Conservation (phyloP, 75 land plant genomes). For the Selaginella tamariscina region DNA sequence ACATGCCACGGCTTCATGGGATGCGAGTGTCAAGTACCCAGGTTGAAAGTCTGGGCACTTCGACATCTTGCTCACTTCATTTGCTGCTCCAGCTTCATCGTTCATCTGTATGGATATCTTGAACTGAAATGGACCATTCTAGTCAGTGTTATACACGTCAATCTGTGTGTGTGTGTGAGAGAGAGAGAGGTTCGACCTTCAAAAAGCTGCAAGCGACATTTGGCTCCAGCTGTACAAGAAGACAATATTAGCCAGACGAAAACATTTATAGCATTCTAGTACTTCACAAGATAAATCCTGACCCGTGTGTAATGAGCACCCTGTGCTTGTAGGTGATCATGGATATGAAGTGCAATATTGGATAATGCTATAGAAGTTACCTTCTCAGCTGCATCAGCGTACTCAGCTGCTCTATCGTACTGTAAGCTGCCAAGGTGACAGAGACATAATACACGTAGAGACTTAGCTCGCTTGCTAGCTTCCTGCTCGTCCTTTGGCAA, state of each 20-base stretch:
- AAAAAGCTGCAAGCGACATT: slow-evolving; percentile 48
- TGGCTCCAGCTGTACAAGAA: slow-evolving; percentile 56
- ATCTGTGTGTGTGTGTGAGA: too few species aligned
- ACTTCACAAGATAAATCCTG: too few species aligned
- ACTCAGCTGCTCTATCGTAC: slow-evolving; percentile 76
- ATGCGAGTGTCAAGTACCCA: slow-evolving; percentile 66
- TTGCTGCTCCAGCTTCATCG: slow-evolving; percentile 39
- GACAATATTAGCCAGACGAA: neutral
- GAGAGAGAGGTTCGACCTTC: slow-evolving; percentile 43
- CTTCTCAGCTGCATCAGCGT: slow-evolving; percentile 77
- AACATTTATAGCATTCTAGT: too few species aligned
- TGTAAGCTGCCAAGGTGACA: slow-evolving; percentile 68
- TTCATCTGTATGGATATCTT: slow-evolving; percentile 62
- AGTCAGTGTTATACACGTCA: too few species aligned
- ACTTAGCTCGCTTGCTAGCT: slow-evolving; percentile 41
- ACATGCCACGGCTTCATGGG: slow-evolving; percentile 80
- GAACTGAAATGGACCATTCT: slow-evolving; percentile 75
- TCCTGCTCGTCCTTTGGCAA: slow-evolving; percentile 35
- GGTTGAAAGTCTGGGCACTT: slow-evolving; percentile 62
- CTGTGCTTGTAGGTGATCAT: too few species aligned
- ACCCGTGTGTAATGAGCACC: too few species aligned
- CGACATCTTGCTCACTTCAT: slow-evolving; percentile 56
- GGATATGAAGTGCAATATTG: too few species aligned
- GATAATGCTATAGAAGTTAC: too few species aligned
- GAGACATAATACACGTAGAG: slow-evolving; percentile 66